A percentile compares a stretch with the other conserved stretches of the same genome.
phyloP scores from a whole-genome alignment of 352 stramenopile species.

The Globisporangium sylvaticum region DNA sequence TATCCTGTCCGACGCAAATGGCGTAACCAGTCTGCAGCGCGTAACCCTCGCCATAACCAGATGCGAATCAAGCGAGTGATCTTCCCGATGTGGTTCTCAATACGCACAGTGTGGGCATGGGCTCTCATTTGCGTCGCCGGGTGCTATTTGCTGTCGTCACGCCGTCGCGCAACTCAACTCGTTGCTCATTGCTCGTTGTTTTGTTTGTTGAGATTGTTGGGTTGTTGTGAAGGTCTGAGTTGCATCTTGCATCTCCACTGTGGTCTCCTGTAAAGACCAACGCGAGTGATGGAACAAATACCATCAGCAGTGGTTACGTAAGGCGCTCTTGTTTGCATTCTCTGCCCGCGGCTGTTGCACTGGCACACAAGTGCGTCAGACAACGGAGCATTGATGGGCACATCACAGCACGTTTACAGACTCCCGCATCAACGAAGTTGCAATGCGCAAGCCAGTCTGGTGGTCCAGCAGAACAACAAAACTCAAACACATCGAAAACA shows the following conservation, averaged over 20 bases:
- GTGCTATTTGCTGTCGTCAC: not conserved
- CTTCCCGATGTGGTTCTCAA: not conserved
- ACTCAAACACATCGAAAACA: not conserved
- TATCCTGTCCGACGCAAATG: not conserved
- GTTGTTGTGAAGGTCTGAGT: not conserved
- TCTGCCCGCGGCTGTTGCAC: not conserved
- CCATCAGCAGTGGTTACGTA: not conserved
- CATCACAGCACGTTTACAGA: not conserved
- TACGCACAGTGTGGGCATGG: not conserved
- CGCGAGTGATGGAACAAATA: not conserved
- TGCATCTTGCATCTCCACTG: not conserved
- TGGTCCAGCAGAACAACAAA: not conserved
- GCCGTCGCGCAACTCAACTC: not conserved
- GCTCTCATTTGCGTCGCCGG: not conserved
- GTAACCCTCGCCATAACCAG: constrained; percentile 3
- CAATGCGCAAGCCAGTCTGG: not conserved
- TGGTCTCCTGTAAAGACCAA: not conserved
- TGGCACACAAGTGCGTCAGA: not conserved
- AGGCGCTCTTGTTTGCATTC: not conserved
- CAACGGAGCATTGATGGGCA: not conserved
- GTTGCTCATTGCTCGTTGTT: not conserved
- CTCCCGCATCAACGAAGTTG: not conserved
- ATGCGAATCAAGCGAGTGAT: not conserved
- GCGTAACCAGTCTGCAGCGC: not conserved
- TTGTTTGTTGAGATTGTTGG: not conserved